These are phyloP conservation scores for Fraxinus sp. DNA, from an alignment of 305 asterid species.

Conservation along the genomic window DNA sequence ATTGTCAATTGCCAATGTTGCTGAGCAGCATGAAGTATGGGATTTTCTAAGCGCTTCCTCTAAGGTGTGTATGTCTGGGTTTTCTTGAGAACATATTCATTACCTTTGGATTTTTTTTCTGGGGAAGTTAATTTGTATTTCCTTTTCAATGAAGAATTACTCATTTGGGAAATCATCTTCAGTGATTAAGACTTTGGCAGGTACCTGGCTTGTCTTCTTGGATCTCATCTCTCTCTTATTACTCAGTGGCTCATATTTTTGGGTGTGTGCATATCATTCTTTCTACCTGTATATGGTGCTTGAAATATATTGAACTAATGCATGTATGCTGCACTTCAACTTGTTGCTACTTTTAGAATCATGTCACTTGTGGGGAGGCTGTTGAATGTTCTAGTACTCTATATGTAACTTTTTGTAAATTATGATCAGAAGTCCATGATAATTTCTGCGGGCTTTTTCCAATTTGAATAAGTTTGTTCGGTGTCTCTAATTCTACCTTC, in stretches of 20 bases:
- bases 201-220: slow-evolving; percentile 40
- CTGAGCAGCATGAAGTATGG: slow-evolving; percentile 98
- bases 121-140: slow-evolving; percentile 19
- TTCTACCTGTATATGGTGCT: neutral
- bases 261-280: slow-evolving; percentile 5
- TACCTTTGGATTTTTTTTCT: slow-evolving; percentile 12
- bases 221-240: slow-evolving; percentile 17
- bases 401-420: neutral
- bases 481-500: neutral
- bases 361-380: neutral
- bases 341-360: slow-evolving; percentile 5
- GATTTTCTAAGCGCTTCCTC: slow-evolving; percentile 83
- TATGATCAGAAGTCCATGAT: neutral
- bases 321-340: slow-evolving; percentile 8
- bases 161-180: slow-evolving; percentile 83
- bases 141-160: slow-evolving; percentile 58
- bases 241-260: slow-evolving; percentile 4
- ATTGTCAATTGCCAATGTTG: slow-evolving; percentile 85
- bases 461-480: neutral
- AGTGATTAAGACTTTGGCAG: slow-evolving; percentile 77
- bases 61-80: slow-evolving; percentile 46
- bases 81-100: slow-evolving; percentile 1
- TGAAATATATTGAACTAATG: slow-evolving; percentile 8
- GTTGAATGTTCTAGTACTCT: slow-evolving; percentile 14
- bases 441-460: neutral